Evolutionary conservation across 2,329 filamentous ascomycete genomes (phyloP), one percentile per base, ranked within the genome.

Genomic region (Neonectria punicea): DNA sequence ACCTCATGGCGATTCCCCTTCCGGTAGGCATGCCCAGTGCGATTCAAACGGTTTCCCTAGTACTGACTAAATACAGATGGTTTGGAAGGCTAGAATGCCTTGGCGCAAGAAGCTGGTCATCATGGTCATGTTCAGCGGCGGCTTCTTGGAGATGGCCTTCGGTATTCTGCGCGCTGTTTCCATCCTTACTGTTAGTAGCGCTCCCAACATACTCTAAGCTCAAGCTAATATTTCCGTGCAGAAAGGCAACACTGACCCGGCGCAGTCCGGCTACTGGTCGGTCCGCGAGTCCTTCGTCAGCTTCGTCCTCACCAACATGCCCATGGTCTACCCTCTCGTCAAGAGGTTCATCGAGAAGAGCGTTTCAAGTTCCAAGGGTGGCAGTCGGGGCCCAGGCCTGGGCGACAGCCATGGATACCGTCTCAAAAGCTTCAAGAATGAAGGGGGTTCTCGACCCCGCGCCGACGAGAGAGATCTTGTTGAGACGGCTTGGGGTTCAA

Each of bases 261-360:
- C 62, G 36, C 62, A 56, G 58, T 65, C 62, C 9, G 58, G 62
- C 11, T 65, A 65, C 58, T 65, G 62, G 62, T 65, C 62, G 16
- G 62, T 65, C 51, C 62, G 62, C 16, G 62, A 65, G 32, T 65
- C 62, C 2, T 65, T 65, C 5, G 62, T 65, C 32, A 65, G 62
- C 36, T 65, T 65, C 51, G 58, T 61, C 16, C 57, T 65, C 44
- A 65, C 62, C 14, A 65, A 65, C 62, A 30, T 65, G 44, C 62
- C 62, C 18, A 65, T 65, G 62, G 58, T 65, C 16, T 65, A 61
- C 18, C 62, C 62, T 1, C 62, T 65, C 5, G 41, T 65, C 50
- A 65, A 65, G 58, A 49, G 34, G 1, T 65, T 65, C 22, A 47
- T 65, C 36, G 36, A 39, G 36, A 39, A 39, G 36, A 39, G 36